phyloP scores from a whole-genome alignment of 2,329 filamentous ascomycete species.

The Neonectria neomacrospora region DNA sequence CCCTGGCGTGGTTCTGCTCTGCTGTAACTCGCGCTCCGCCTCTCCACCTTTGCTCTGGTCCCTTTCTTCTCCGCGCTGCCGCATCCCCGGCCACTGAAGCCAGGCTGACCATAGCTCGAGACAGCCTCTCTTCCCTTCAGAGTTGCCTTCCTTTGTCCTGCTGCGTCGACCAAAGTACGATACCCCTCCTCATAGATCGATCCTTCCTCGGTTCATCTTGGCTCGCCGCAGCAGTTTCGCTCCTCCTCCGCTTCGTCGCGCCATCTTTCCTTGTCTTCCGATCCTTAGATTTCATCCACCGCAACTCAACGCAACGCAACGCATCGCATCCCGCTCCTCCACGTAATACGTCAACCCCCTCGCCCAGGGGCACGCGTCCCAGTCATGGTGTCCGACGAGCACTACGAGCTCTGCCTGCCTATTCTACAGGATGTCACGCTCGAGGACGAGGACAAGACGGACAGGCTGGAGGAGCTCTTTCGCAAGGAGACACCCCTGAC shows the following conservation, averaged over 20 bases:
- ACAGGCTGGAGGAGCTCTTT: constrained; percentile 87
- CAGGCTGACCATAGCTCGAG: constrained; percentile 35
- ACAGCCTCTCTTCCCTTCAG: constrained; percentile 29
- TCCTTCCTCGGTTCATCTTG: constrained; percentile 20
- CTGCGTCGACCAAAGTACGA: constrained; percentile 18
- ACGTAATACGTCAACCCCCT: constrained; percentile 24
- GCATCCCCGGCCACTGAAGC: constrained; percentile 22
- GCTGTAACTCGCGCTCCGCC: constrained; percentile 33
- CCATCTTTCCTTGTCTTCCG: constrained; percentile 26
- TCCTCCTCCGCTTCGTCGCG: constrained; percentile 21
- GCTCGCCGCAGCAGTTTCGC: constrained; percentile 32
- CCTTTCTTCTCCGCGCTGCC: constrained; percentile 34
- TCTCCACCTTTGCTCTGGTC: constrained; percentile 34
- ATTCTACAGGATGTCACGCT: constrained; percentile 84
- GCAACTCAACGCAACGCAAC: constrained; percentile 1
- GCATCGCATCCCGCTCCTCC: not conserved
- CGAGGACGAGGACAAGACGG: constrained; percentile 95
- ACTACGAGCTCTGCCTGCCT: constrained; percentile 91
- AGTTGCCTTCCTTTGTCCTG: constrained; percentile 32
- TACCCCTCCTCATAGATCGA: constrained; percentile 20
- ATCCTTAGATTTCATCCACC: constrained; percentile 26
- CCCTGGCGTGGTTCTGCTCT: constrained; percentile 3
- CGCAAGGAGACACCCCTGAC: constrained; percentile 80
- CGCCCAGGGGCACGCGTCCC: constrained; percentile 37
- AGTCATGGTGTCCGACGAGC: constrained; percentile 89